Evolutionary conservation across 768 basidiomycete genomes (phyloP), one percentile per base, ranked within the genome.

Genomic region (Hygrocybe coccinea): DNA sequence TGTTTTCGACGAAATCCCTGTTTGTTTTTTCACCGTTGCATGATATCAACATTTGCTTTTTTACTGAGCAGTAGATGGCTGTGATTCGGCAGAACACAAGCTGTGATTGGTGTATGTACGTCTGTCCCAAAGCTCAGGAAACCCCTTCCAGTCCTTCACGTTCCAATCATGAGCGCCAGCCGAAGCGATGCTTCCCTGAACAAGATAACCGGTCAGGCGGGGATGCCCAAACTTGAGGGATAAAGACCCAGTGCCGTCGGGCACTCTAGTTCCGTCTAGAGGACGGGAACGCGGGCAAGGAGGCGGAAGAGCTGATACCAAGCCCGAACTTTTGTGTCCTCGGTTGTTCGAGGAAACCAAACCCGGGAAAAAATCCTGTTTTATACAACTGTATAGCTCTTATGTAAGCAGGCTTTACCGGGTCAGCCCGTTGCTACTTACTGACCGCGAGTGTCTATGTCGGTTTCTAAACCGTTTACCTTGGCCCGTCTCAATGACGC

Each of bases 211-310:
- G 75, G 75, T 76, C 74, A 69, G 73, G 76, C 61, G 70, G 79
- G 69, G 65, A 64, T 62, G 64, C 58, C 62, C 62, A 58, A 58
- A 69, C 60, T 29, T 65, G 59, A 63, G 10, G 60, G 61, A 64
- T 55, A 64, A 69, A 64, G 60, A 70, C 46, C 73, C 73, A 62
- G 67, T 63, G 60, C 67, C 64, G 53, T 35, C 63, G 34, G 57
- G 67, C 67, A 69, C 74, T 71, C 60, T 59, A 70, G 69, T 56
- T 83, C 65, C 59, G 37, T 90, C 80, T 89, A 78, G 87, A 79
- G 82, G 86, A 90, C 88, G 87, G 88, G 88, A 90, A 92, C 90
- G 90, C 90, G 90, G 86, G 82, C 89, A 82, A 83, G 88, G 83
- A 90, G 81, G 81, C 84, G 86, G 85, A 81, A 79, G 72, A 80